Base-by-base conservation (phyloP, 2,329 filamentous ascomycete genomes). In the Xylariales sp. region DNA sequence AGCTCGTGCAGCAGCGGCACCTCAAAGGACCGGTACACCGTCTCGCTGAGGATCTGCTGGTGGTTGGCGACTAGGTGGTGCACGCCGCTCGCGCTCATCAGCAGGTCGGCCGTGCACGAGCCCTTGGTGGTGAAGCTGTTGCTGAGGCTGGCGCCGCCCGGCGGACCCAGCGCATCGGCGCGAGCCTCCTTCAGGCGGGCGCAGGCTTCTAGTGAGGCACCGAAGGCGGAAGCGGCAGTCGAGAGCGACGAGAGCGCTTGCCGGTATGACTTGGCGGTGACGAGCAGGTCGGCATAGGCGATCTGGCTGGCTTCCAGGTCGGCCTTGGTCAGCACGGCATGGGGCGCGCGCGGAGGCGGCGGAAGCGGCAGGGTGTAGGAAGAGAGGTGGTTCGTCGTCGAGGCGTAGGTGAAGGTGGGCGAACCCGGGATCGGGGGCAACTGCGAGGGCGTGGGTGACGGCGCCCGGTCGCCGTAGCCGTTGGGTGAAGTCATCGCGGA, bases 61-160 rank as follows among this genome's bases (percentile, higher is more conserved):
- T 85, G 81, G 60, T 84, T 85, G 31, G 80, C 80, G 41, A 83
- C 67, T 15, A 85, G 68, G 51, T 84, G 78, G 54, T 85, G 81
- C 28, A 84, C 69, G 24, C 81, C 81, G 23, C 76, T 75, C 11
- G 78, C 75, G 20, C 76, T 71, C 42, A 85, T 64, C 30, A 85
- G 65, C 37, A 70, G 69, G 58, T 83, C 78, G 13, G 79, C 80
- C 1, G 80, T 83, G 61, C 78, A 83, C 24, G 67, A 61, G 30
- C 69, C 67, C 30, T 62, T 60, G 29, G 65, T 55, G 16, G 67
- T 68, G 56, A 74, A 75, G 56, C 66, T 69, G 45, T 65, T 65
- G 37, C 61, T 64, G 48, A 73, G 62, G 49, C 60, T 62, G 19
- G 61, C 48, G 30, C 55, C 53, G 37, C 51, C 43, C 29, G 30